These are phyloP conservation scores for Rhododendron molle DNA, from an alignment of 148 eudicot genomes.

Conservation along the genomic window DNA sequence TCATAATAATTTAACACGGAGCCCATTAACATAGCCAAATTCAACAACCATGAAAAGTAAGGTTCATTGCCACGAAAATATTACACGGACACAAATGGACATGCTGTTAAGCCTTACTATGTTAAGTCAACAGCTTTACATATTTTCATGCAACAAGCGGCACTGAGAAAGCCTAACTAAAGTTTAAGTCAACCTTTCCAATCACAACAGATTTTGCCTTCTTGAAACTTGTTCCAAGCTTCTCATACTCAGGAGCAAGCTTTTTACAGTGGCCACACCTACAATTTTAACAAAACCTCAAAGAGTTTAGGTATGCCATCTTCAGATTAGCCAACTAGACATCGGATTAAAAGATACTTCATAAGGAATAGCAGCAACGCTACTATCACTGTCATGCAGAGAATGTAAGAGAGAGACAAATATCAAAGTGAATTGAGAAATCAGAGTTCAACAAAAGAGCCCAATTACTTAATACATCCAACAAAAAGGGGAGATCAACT, in stretches of 20 bases:
- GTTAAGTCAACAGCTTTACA: neutral
- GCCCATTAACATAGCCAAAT: neutral
- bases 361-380: neutral
- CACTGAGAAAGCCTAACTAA: neutral
- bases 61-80: neutral
- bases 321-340: neutral
- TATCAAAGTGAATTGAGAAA: neutral
- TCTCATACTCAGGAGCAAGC: conserved; percentile 94
- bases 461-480: neutral
- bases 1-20: neutral
- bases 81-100: neutral
- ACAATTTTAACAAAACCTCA: conserved; percentile 3
- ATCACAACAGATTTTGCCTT: conserved; percentile 89
- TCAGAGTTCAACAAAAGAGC: neutral
- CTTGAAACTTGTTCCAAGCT: conserved; percentile 89
- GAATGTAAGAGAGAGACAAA: neutral
- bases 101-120: neutral
- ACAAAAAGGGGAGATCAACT: neutral
- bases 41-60: neutral
- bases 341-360: neutral
- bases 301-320: neutral
- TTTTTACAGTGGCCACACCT: conserved; percentile 99
- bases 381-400: neutral
- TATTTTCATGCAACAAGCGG: neutral
- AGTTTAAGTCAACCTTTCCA: conserved; percentile 62